Percentiles rank a stretch among this genome's conserved stretches.
Evolutionary conservation across 495 filamentous ascomycete species (phyloP).

Genomic region (Lasiosphaeria hispida): DNA sequence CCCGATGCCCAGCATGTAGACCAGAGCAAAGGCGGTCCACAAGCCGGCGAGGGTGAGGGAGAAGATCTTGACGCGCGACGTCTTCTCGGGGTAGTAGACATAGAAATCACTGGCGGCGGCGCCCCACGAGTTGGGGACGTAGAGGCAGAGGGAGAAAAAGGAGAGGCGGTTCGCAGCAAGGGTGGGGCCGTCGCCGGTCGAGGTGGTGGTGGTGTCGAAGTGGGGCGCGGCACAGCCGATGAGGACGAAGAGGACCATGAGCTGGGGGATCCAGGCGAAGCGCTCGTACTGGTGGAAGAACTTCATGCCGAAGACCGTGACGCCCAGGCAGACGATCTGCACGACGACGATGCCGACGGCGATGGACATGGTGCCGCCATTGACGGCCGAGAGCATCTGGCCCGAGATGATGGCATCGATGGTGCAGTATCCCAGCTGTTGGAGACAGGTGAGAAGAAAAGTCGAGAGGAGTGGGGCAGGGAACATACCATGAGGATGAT

Average conservation of each 20-base stretch:
- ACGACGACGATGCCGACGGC: constrained; percentile 72
- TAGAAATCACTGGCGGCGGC: constrained; percentile 3
- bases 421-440: constrained; percentile 61
- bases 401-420: constrained; percentile 71
- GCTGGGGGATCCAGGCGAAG: constrained; percentile 66
- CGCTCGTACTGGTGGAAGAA: constrained; percentile 71
- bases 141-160: constrained; percentile 25
- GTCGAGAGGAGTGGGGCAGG: too few species aligned
- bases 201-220: constrained; percentile 55
- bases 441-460: too few species aligned
- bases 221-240: constrained; percentile 63
- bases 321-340: constrained; percentile 61
- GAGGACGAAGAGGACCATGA: constrained; percentile 63
- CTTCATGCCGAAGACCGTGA: constrained; percentile 72
- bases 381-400: constrained; percentile 72
- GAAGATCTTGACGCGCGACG: neutral
- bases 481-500: constrained; percentile 55
- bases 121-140: constrained; percentile 15
- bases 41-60: neutral
- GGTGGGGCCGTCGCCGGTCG: constrained; percentile 14
- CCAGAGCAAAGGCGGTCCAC: neutral
- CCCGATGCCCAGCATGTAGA: constrained; percentile 9
- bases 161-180: constrained; percentile 22
- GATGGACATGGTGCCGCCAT: constrained; percentile 59
- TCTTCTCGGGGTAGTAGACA: constrained; percentile 8